These are phyloP conservation scores for Cladosporium austrohemisphaericum DNA, from an alignment of 2,329 filamentous ascomycete genomes.

Conservation along the genomic window DNA sequence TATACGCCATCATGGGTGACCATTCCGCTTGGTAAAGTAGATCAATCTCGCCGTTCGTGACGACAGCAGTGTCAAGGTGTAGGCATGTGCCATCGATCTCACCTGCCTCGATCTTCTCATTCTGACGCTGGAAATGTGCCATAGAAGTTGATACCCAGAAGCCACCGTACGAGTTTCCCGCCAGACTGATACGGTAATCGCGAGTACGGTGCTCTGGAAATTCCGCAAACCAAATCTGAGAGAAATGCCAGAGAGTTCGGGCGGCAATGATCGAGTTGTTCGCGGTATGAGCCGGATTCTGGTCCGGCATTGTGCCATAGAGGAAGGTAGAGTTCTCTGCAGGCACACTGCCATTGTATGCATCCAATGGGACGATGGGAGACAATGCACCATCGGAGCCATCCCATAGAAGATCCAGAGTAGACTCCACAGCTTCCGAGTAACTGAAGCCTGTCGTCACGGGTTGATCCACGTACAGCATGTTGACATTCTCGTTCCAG, in stretches of 20 bases:
- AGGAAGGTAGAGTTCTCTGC: slow-evolving; percentile 23
- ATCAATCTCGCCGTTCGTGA: slow-evolving; percentile 69
- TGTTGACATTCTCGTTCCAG: slow-evolving; percentile 39
- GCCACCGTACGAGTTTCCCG: slow-evolving; percentile 41
- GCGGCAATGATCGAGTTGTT: slow-evolving; percentile 22
- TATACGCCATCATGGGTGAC: slow-evolving; percentile 54
- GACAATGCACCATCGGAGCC: slow-evolving; percentile 21
- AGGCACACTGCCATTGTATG: slow-evolving; percentile 16
- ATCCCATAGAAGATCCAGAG: slow-evolving; percentile 46
- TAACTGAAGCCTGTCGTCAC: slow-evolving; percentile 59
- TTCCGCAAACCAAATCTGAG: slow-evolving; percentile 47
- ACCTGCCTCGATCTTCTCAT: slow-evolving; percentile 47
- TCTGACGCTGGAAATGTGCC: slow-evolving; percentile 55
- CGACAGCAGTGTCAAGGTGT: slow-evolving; percentile 58
- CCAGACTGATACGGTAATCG: slow-evolving; percentile 21
- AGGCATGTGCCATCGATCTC: slow-evolving; percentile 43
- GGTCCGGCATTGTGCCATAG: slow-evolving; percentile 22
- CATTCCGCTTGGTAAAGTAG: slow-evolving; percentile 54
- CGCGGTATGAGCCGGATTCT: slow-evolving; percentile 17
- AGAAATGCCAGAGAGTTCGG: slow-evolving; percentile 58
- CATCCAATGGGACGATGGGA: slow-evolving; percentile 29
- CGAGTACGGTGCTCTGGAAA: slow-evolving; percentile 21
- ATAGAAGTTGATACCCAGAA: slow-evolving; percentile 61
- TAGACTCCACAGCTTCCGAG: slow-evolving; percentile 59
- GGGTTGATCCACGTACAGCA: slow-evolving; percentile 45